Percentiles rank a stretch among this genome's conserved stretches.
These are phyloP conservation scores for Neurospora discreta DNA, from an alignment of 495 filamentous ascomycete species.

Conservation along the genomic window DNA sequence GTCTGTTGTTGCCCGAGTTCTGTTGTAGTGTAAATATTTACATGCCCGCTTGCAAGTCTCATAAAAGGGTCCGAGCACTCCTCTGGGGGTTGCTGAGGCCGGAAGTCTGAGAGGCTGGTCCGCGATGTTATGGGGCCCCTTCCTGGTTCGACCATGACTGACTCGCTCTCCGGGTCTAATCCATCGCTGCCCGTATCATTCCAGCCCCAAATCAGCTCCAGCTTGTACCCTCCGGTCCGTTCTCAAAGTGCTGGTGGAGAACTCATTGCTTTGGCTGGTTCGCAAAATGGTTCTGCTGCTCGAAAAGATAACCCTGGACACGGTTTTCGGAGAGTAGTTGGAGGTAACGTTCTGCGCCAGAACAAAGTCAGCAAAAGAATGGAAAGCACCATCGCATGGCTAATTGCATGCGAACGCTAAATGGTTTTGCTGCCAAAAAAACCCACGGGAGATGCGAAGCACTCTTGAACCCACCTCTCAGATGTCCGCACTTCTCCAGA, in stretches of 20 bases:
- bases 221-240: neutral
- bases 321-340: slow-evolving; percentile 75
- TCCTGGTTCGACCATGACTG: neutral
- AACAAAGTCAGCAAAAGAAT: neutral
- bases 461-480: slow-evolving; percentile 62
- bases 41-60: neutral
- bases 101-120: neutral
- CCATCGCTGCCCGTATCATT: neutral
- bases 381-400: neutral
- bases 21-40: neutral
- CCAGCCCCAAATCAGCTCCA: neutral
- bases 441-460: neutral
- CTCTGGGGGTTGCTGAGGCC: neutral
- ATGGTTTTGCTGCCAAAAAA: neutral
- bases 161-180: neutral
- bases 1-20: neutral
- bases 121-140: neutral
- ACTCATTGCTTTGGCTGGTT: slow-evolving; percentile 27
- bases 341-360: slow-evolving; percentile 72
- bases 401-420: neutral
- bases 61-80: neutral
- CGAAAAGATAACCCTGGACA: slow-evolving; percentile 78
- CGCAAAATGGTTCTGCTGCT: slow-evolving; percentile 79
- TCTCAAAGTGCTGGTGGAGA: neutral
- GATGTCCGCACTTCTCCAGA: slow-evolving; percentile 84